phyloP scores from a whole-genome alignment of 1,139 yeast genomes.

The Citeromyces hawaiiensis region DNA sequence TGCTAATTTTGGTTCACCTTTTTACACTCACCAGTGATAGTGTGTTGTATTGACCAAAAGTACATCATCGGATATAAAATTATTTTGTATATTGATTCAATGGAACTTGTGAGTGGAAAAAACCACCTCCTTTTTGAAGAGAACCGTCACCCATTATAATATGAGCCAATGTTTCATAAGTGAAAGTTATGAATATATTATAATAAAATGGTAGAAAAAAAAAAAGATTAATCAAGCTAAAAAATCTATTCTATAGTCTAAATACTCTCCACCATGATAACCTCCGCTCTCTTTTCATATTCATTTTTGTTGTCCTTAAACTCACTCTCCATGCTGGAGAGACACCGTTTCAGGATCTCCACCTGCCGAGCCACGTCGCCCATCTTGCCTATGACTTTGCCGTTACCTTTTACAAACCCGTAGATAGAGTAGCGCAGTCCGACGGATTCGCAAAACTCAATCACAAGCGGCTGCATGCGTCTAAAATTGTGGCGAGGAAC shows the following conservation, averaged over 20 bases:
- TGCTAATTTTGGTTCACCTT: no score
- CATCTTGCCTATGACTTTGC: slow-evolving; percentile 51
- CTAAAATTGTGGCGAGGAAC: slow-evolving; percentile 82
- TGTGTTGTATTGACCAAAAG: no score
- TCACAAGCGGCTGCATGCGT: slow-evolving; percentile 56
- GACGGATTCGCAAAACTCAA: slow-evolving; percentile 62
- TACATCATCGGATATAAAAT: no score
- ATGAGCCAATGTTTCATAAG: no score
- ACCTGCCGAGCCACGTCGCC: slow-evolving; percentile 77
- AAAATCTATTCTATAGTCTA: neutral
- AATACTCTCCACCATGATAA: slow-evolving; percentile 3
- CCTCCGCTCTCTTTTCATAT: slow-evolving; percentile 13
- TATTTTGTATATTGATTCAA: no score
- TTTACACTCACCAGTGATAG: no score
- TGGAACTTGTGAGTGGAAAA: no score
- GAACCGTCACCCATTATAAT: no score
- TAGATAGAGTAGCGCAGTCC: slow-evolving; percentile 76
- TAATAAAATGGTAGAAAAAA: no score
- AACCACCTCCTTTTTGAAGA: no score
- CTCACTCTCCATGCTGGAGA: slow-evolving; percentile 32
- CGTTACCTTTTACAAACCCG: slow-evolving; percentile 73
- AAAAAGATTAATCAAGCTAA: neutral
- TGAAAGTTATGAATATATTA: no score
- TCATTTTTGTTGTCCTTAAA: slow-evolving; percentile 12
- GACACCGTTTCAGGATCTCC: slow-evolving; percentile 53